A percentile compares a stretch with the other conserved stretches of the same genome.
Evolutionary conservation across 208 protist genomes (phyloP).

Genomic region (Plasmodiophora brassicae): DNA sequence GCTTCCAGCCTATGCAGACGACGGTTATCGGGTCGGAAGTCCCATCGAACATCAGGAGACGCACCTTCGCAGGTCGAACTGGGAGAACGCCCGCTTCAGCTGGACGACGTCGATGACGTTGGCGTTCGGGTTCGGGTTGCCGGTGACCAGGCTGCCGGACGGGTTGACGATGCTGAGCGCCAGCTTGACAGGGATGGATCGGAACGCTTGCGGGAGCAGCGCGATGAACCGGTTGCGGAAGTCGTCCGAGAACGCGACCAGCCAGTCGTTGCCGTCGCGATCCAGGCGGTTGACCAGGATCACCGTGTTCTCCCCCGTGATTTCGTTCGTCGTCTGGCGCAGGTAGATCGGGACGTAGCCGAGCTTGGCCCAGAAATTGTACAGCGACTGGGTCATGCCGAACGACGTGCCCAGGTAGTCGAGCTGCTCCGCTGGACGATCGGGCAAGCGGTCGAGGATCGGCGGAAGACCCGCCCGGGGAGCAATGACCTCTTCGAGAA

Average conservation of each 20-base stretch:
- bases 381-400: slow-evolving; percentile 29
- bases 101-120: not conserved
- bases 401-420: slow-evolving; percentile 44
- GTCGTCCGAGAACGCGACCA: not conserved
- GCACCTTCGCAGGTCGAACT: slow-evolving; percentile 15
- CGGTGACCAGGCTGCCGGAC: not conserved
- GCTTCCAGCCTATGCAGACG: not conserved
- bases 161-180: not conserved
- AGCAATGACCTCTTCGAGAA: not conserved
- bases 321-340: slow-evolving; percentile 64
- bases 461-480: not conserved
- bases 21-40: too few relatives aligned
- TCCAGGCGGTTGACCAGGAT: slow-evolving; percentile 85
- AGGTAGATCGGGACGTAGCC: slow-evolving; percentile 45
- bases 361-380: slow-evolving; percentile 37
- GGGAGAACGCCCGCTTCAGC: not conserved
- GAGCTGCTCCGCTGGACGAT: not conserved
- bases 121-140: not conserved
- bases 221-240: slow-evolving; percentile 10
- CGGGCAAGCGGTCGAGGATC: not conserved
- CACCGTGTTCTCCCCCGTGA: slow-evolving; percentile 97
- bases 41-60: too few relatives aligned
- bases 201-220: not conserved
- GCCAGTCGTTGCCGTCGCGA: not conserved
- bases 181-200: slow-evolving; percentile 9